phyloP scores from a whole-genome alignment of 2,329 filamentous ascomycete genomes.

The Fusarium odoratissimum region DNA sequence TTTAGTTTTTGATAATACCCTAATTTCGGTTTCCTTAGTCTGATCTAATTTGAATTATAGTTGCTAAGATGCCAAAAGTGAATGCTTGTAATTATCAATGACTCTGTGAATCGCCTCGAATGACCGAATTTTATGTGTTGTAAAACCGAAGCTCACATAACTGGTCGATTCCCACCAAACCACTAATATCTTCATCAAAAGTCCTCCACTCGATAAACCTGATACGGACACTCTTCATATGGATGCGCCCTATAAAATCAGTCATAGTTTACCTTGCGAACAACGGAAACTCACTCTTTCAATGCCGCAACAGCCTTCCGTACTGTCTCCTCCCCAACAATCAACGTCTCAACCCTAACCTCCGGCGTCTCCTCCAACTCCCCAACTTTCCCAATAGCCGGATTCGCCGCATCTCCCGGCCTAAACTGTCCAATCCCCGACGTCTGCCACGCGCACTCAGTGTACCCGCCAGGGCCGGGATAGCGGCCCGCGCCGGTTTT shows the following conservation, averaged over 20 bases:
- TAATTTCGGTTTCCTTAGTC: slow-evolving; percentile 3
- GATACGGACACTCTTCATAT: slow-evolving; percentile 44
- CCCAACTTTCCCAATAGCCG: slow-evolving; percentile 69
- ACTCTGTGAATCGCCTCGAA: too few species aligned
- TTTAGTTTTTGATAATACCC: slow-evolving; percentile 14
- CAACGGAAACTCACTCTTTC: too few species aligned
- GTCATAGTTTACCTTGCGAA: too few species aligned
- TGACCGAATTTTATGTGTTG: too few species aligned
- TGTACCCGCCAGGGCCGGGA: slow-evolving; percentile 63
- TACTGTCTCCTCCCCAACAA: slow-evolving; percentile 67
- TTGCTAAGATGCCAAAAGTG: too few species aligned
- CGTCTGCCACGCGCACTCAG: slow-evolving; percentile 63
- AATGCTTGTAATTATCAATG: too few species aligned
- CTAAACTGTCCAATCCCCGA: slow-evolving; percentile 74
- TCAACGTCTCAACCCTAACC: slow-evolving; percentile 71
- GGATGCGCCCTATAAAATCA: slow-evolving; percentile 45
- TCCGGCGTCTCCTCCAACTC: slow-evolving; percentile 70
- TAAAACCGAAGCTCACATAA: too few species aligned
- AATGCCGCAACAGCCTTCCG: slow-evolving; percentile 70
- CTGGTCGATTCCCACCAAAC: too few species aligned
- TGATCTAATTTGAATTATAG: too few species aligned
- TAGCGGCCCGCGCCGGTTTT: slow-evolving; percentile 67
- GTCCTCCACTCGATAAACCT: slow-evolving; percentile 42
- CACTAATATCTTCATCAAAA: slow-evolving; percentile 13
- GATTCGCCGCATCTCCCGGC: slow-evolving; percentile 70